Base-by-base conservation (phyloP, 371 early-diverging fungal genomes). In the Apophysomyces trapeziformis region DNA sequence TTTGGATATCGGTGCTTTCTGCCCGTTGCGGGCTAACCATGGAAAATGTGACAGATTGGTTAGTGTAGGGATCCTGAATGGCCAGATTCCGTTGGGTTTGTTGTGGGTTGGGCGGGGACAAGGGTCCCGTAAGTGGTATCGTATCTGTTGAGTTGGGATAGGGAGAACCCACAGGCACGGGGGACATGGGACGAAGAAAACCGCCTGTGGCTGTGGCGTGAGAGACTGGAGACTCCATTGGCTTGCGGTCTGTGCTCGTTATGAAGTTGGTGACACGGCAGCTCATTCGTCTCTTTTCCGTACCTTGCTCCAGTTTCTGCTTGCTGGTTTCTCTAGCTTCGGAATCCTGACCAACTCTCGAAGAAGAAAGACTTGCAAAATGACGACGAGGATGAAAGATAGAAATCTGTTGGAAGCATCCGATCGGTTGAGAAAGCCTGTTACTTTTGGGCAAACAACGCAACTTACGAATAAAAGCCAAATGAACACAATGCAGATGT, bases 321-420 rank as follows among this genome's bases (percentile, higher is more conserved):
- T 57, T 50, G 36, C 44, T 61, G 16, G 58, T 41, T 12, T 56
- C 68, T 21, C 14, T 63, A 26, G 2, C 4, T 12, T 50, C 21
- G 13, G 61, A 54, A 14, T 66, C 65, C 37, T 61, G 64, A 45
- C 16, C 9, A 36, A 54, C 21, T 50, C 54, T 50, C 4, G 54
- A 50, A 0, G 54, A 50, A 7, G 54, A 21, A 6, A 26, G 5
- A 32, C 9, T 26, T 12, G 41, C 38, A 36, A 64, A 70, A 57
- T 71, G 69, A 61, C 77, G 73, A 46, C 77, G 74, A 38, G 81
- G 78, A 61, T 80, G 81, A 56, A 79, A 79, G 63, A 79, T 73
- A 8, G 70, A 67, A 16, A 80, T 80, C 81, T 80, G 67, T 26
- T 26, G 5, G 39, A 16, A 36, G 37, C 26, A 60, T 26, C 32